Conservation (phyloP, 1,139 yeast genomes). For the Kodamaea fungicola region DNA sequence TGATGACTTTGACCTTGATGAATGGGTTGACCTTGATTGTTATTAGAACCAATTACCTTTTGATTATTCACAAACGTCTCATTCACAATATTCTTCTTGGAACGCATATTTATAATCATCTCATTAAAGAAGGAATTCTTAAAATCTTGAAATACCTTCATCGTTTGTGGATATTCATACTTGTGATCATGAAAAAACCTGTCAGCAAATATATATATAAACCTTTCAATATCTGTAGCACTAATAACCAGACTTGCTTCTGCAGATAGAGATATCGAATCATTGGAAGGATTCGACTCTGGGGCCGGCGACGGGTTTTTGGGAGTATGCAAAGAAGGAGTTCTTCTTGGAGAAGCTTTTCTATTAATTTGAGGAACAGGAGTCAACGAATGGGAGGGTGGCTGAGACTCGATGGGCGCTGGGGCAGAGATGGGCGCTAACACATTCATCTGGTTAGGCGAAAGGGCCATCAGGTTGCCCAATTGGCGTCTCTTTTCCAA, state of each 20-base stretch:
- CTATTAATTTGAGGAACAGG: constrained; percentile 4
- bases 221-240: constrained; percentile 45
- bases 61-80: background rate
- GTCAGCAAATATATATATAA: constrained; percentile 48
- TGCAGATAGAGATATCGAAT: constrained; percentile 1
- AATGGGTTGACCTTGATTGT: background rate
- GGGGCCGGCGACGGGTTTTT: constrained; percentile 1
- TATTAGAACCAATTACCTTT: background rate
- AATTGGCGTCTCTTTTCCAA: constrained; percentile 9
- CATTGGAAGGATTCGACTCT: constrained; percentile 6
- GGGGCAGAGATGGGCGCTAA: constrained; percentile 7
- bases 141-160: constrained; percentile 48
- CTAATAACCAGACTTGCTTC: constrained; percentile 20
- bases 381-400: constrained; percentile 2
- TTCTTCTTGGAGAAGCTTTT: constrained; percentile 5
- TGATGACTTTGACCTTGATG: background rate
- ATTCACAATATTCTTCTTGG: constrained; percentile 17
- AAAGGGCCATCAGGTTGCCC: constrained; percentile 9
- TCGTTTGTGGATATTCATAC: constrained; percentile 47
- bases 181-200: constrained; percentile 44
- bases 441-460: constrained; percentile 3
- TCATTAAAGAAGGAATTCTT: constrained; percentile 51
- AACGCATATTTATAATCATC: constrained; percentile 35
- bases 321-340: constrained; percentile 3
- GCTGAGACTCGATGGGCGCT: background rate